Evolutionary conservation across 2,329 filamentous ascomycete genomes (phyloP), one percentile per base, ranked within the genome.

Genomic region (Elsinoe australis): DNA sequence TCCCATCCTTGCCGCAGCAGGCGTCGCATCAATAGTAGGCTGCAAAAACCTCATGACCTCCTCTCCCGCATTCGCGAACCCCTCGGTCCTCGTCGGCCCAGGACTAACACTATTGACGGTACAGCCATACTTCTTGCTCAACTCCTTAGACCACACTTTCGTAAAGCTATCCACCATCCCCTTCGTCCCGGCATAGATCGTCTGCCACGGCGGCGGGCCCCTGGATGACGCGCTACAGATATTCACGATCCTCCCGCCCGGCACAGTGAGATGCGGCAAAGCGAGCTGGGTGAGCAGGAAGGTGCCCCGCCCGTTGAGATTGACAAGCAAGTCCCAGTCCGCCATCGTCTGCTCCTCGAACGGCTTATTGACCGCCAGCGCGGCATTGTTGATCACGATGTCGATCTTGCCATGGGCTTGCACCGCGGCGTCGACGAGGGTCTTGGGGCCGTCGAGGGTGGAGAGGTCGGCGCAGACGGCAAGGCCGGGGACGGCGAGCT

Each of bases 81-180:
- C 55, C 15, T 58, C 57, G 5, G 70, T 72, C 55, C 55, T 61
- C 2, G 67, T 71, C 4, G 69, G 68, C 0, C 70, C 70, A 0
- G 70, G 70, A 18, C 59, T 64, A 7, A 72, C 68, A 2, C 65
- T 57, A 48, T 72, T 72, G 18, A 73, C 69, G 1, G 70, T 73
- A 53, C 67, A 69, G 3, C 65, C 65, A 53, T 72, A 72, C 49
- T 67, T 66, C 1, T 61, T 66, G 12, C 69, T 67, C 28, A 72
- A 56, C 52, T 73, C 70, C 55, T 67, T 69, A 6, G 64, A 64
- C 67, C 71, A 72, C 32, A 62, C 63, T 18, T 62, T 59, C 1
- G 71, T 74, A 48, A 73, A 71, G 2, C 62, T 64, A 52, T 73
- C 71, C 1, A 71, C 62, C 67, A 72, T 72, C n/a, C 67, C 69